Evolutionary conservation across 495 filamentous ascomycete genomes (phyloP).

Genomic region (Peziza echinospora): DNA sequence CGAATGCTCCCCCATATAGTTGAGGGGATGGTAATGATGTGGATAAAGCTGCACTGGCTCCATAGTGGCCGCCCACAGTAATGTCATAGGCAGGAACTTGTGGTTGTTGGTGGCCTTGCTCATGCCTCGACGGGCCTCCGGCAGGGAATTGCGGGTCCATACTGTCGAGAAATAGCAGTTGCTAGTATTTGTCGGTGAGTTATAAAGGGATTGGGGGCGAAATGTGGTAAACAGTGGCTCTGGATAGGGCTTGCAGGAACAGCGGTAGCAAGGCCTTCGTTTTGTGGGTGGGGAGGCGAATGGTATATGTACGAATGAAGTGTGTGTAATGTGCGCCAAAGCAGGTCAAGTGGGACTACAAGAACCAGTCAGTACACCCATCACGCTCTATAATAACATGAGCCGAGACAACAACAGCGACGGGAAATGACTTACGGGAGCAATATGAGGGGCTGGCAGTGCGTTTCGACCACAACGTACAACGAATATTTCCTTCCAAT

Average conservation of each 20-base stretch:
- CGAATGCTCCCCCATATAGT: conserved; percentile 79
- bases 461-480: neutral
- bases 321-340: too few species aligned
- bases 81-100: conserved; percentile 48
- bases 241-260: neutral
- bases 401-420: neutral
- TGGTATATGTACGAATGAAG: neutral
- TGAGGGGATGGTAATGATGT: conserved; percentile 41
- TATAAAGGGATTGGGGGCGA: neutral
- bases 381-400: too few species aligned
- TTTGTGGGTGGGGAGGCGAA: neutral
- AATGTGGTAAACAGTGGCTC: neutral
- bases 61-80: conserved; percentile 40
- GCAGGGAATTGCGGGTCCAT: conserved; percentile 39
- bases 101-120: neutral
- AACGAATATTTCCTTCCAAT: neutral
- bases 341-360: too few species aligned
- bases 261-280: neutral
- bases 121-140: conserved; percentile 3
- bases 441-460: neutral
- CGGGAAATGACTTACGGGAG: neutral
- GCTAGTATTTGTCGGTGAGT: neutral
- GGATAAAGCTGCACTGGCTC: conserved; percentile 25
- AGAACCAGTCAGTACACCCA: too few species aligned
- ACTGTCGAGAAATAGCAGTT: conserved; percentile 1